Percentiles rank a stretch among this genome's conserved stretches.
These are phyloP conservation scores for Sclerotinia minor DNA, from an alignment of 2,329 filamentous ascomycete species.

Conservation along the genomic window DNA sequence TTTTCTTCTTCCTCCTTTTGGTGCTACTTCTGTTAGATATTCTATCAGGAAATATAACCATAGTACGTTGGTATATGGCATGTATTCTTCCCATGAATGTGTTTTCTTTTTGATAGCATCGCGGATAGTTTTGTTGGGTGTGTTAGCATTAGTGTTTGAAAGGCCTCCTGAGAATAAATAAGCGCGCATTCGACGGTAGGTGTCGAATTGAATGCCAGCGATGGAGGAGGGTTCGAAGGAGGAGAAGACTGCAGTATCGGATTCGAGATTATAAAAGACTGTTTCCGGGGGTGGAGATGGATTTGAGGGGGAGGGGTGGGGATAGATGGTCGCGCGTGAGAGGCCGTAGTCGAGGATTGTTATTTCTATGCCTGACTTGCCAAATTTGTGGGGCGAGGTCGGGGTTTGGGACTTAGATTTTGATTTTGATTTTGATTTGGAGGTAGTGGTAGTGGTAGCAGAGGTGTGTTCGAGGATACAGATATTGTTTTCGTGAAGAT, in stretches of 20 bases:
- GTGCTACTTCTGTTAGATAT: conserved; percentile 18
- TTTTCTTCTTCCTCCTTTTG: background rate
- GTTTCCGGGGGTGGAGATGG: conserved; percentile 40
- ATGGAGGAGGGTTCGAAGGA: conserved; percentile 46
- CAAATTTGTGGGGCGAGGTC: conserved; percentile 47
- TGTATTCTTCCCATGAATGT: conserved; percentile 52
- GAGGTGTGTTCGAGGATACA: conserved; percentile 48
- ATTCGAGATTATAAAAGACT: conserved; percentile 60
- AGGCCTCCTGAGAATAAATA: conserved; percentile 32
- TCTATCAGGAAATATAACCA: conserved; percentile 54
- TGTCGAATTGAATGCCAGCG: conserved; percentile 52
- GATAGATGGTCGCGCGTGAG: conserved; percentile 54
- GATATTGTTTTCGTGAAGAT: conserved; percentile 65
- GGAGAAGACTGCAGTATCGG: conserved; percentile 60
- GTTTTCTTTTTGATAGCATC: conserved; percentile 17
- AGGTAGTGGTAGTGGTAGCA: no score
- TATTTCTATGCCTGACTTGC: conserved; percentile 61
- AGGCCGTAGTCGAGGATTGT: conserved; percentile 67
- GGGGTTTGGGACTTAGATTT: background rate
- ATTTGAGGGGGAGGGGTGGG: conserved; percentile 32
- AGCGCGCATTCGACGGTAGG: conserved; percentile 54
- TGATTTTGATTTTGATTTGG: background rate
- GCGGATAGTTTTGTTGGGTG: conserved; percentile 1
- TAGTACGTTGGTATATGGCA: conserved; percentile 64
- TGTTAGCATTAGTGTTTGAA: conserved; percentile 24